These are phyloP conservation scores for Penicillium lagena DNA, from an alignment of 495 filamentous ascomycete genomes.

Conservation along the genomic window DNA sequence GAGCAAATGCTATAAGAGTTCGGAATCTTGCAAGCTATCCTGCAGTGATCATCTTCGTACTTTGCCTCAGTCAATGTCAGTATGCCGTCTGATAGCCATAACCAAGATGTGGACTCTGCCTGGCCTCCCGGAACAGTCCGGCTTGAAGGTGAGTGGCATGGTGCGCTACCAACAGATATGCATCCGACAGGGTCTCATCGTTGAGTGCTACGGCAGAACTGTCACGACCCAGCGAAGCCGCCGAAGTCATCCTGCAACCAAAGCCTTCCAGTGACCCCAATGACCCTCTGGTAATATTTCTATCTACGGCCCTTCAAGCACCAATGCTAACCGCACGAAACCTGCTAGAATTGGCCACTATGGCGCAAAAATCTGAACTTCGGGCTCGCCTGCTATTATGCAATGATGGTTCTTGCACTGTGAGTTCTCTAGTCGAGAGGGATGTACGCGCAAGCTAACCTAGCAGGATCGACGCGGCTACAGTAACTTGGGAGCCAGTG, in stretches of 20 bases:
- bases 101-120: slow-evolving; percentile 6
- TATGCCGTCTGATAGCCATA: slow-evolving; percentile 1
- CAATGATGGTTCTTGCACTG: slow-evolving; percentile 15
- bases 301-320: not conserved
- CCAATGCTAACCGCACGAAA: too few relatives aligned
- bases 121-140: slow-evolving; percentile 17
- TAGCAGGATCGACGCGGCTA: slow-evolving; percentile 24
- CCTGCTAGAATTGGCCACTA: slow-evolving; percentile 11
- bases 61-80: not conserved
- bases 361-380: slow-evolving; percentile 18
- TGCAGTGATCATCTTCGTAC: not conserved
- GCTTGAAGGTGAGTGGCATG: slow-evolving; percentile 6
- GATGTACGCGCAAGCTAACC: not conserved
- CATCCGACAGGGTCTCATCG: too few relatives aligned
- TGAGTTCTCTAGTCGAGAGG: not conserved
- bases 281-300: slow-evolving; percentile 11
- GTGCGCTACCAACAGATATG: not conserved
- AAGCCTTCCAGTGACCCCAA: slow-evolving; percentile 14
- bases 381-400: slow-evolving; percentile 14
- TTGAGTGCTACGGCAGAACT: slow-evolving; percentile 1
- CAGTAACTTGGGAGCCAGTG: slow-evolving; percentile 34
- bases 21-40: too few relatives aligned
- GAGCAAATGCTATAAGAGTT: too few relatives aligned
- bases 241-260: slow-evolving; percentile 13
- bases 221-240: not conserved